Evolutionary conservation across 2,329 filamentous ascomycete genomes (phyloP), one percentile per base, ranked within the genome.

Genomic region (Colletotrichum echinochloae): DNA sequence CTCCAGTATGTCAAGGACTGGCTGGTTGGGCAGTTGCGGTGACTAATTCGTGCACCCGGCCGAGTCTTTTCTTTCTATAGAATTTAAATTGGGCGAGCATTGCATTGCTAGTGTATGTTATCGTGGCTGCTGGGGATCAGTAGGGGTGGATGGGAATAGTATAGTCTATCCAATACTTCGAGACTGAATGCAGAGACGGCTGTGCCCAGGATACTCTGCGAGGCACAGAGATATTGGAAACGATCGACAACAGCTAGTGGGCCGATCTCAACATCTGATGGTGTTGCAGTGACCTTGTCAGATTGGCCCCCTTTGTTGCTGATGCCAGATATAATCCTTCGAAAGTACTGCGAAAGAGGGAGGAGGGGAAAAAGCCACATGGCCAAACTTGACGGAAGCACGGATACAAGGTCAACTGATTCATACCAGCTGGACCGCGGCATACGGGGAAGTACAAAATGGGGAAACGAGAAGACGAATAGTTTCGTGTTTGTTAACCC

Each of bases 1-100:
- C 52, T 68, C 64, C 64, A 68, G 63, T 57, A 41, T 59, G 68
- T 71, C 46, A 59, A 51, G 67, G 52, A 59, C 30, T 71, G 28
- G 49, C 52, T 18, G 14, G 61, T 57, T 56, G 57, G 66, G 67
- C 62, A 66, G 37, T 59, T 33, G 20, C 46, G 52, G 41, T 33
- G 62, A 39, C 35, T 48, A 39, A 41, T 26, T 44, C 28, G 49
- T 46, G 49, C 41, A 18, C 54, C 51, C 57, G 33, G 55, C 37
- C 60, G 60, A 65, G 57, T 44, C 44, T 28, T 41, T 37, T 65
- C 30, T 39, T 26, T n/a, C 7, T 30, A 26, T 60, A 26, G 33
- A 28, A 60, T 39, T 30, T 28, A 46, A 23, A 4, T 23, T 28
- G 51, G 3, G n/a, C 35, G 37, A 44, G 54, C 7, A 39, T 46